A percentile compares a stretch with the other conserved stretches of the same genome.
phyloP scores from a whole-genome alignment of 495 filamentous ascomycete species.

The Bathelium albidoporum region DNA sequence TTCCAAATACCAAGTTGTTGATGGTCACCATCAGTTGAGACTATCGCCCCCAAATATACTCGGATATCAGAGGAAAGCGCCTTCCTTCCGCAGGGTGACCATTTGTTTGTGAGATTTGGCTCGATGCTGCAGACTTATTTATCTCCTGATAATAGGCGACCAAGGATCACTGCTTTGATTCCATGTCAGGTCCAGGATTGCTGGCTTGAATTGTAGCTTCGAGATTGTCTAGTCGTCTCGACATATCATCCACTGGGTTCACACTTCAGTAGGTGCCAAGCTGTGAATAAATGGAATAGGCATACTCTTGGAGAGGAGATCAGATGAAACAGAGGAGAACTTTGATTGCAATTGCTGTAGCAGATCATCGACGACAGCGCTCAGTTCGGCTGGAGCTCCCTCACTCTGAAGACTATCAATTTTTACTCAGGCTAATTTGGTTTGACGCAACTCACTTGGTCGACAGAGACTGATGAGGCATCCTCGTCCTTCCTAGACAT shows the following conservation, averaged over 20 bases:
- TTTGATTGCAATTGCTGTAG: slow-evolving; percentile 75
- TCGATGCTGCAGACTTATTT: no score
- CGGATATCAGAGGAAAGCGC: no score
- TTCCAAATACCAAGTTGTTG: no score
- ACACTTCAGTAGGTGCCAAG: slow-evolving; percentile 2
- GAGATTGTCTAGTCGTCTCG: slow-evolving; percentile 73
- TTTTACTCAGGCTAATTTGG: neutral
- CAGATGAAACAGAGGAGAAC: slow-evolving; percentile 67
- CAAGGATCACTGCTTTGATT: slow-evolving; percentile 4
- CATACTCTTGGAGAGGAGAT: slow-evolving; percentile 83
- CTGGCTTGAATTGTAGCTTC: slow-evolving; percentile 58
- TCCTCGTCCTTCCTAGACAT: neutral
- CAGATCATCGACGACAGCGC: slow-evolving; percentile 71
- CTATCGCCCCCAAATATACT: no score
- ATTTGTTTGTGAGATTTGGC: neutral
- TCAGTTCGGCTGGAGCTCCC: slow-evolving; percentile 46
- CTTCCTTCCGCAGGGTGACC: no score
- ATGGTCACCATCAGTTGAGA: no score
- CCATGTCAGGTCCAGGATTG: slow-evolving; percentile 31
- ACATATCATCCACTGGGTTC: slow-evolving; percentile 85
- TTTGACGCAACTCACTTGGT: neutral
- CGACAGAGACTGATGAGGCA: neutral
- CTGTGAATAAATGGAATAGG: slow-evolving; percentile 11
- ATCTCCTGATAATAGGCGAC: neutral
- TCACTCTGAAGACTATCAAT: slow-evolving; percentile 1